These are phyloP conservation scores for Picea sitchensis DNA, from an alignment of 75 land plant species.

Conservation along the genomic window DNA sequence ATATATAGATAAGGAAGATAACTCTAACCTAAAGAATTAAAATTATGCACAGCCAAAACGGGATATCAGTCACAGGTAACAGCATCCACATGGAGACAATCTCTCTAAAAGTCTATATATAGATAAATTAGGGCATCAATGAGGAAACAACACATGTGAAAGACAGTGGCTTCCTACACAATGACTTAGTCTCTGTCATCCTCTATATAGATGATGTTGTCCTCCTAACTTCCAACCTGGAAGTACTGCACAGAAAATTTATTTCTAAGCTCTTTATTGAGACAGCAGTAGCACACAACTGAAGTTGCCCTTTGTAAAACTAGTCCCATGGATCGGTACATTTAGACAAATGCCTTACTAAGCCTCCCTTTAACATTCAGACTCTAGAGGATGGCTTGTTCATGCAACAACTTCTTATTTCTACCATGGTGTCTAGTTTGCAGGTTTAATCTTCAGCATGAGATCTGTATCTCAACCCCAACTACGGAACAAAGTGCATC, in stretches of 20 bases:
- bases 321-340: neutral
- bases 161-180: neutral
- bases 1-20: neutral
- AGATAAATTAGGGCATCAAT: neutral
- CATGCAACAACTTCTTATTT: neutral
- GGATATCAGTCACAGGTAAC: neutral
- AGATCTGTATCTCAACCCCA: neutral
- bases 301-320: neutral
- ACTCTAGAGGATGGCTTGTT: neutral
- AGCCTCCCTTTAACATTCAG: neutral
- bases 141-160: neutral
- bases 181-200: neutral
- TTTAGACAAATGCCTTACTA: neutral
- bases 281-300: too few relatives aligned
- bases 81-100: neutral
- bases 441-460: conserved; percentile 1
- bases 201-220: neutral
- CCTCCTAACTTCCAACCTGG: neutral
- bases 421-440: neutral
- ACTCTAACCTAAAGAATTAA: neutral
- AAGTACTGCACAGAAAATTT: neutral
- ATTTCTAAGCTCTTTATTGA: neutral
- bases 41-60: neutral
- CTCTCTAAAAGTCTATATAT: neutral
- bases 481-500: neutral